These are phyloP conservation scores for Aspergillus tamarii DNA, from an alignment of 2,329 filamentous ascomycete species.

Conservation along the genomic window DNA sequence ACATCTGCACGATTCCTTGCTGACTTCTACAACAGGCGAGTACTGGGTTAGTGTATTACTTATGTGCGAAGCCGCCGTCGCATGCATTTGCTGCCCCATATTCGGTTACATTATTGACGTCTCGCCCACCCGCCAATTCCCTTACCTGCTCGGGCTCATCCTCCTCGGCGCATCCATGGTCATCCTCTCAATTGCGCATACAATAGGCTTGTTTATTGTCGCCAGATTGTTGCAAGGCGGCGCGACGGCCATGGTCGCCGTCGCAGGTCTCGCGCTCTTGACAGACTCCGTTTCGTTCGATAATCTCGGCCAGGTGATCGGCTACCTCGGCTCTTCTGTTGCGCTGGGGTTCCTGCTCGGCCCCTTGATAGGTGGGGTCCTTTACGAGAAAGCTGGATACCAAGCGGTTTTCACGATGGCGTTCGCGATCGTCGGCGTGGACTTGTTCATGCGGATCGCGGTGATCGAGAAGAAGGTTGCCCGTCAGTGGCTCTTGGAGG, in stretches of 20 bases:
- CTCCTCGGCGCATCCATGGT: slow-evolving; percentile 58
- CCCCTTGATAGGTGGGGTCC: slow-evolving; percentile 61
- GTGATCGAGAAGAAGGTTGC: slow-evolving; percentile 67
- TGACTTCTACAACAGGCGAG: slow-evolving; percentile 23
- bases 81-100: slow-evolving; percentile 31
- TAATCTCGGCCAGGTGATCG: slow-evolving; percentile 64
- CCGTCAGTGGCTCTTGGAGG: slow-evolving; percentile 25
- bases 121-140: slow-evolving; percentile 52
- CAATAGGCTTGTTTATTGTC: slow-evolving; percentile 51
- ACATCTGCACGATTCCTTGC: background rate
- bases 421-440: slow-evolving; percentile 57
- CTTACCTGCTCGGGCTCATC: slow-evolving; percentile 60
- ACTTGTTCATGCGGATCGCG: slow-evolving; percentile 62
- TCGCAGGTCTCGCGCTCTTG: slow-evolving; percentile 61
- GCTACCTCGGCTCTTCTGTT: slow-evolving; percentile 60
- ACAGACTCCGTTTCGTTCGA: slow-evolving; percentile 61
- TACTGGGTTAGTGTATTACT: slow-evolving; percentile 35
- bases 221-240: slow-evolving; percentile 62
- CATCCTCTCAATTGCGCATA: slow-evolving; percentile 56
- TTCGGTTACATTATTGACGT: slow-evolving; percentile 34
- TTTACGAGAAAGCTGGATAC: slow-evolving; percentile 64
- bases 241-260: slow-evolving; percentile 63
- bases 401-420: slow-evolving; percentile 62
- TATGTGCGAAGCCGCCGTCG: slow-evolving; percentile 31
- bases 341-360: slow-evolving; percentile 60